phyloP scores from a whole-genome alignment of 495 filamentous ascomycete genomes.

The Pyrenula massariospora region DNA sequence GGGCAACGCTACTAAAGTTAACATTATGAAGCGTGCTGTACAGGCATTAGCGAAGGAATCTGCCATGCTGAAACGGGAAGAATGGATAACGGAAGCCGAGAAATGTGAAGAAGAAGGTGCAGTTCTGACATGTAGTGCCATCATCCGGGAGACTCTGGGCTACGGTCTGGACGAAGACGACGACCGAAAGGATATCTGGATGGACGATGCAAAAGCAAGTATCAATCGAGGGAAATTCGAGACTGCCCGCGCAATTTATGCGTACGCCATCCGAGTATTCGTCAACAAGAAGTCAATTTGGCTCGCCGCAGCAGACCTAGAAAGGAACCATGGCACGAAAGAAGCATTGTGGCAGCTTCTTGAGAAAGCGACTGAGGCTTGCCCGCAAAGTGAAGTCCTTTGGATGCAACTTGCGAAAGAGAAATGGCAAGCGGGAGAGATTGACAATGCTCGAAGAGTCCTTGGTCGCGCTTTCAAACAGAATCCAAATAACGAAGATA shows the following conservation, averaged over 20 bases:
- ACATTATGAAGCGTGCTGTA: slow-evolving; percentile 89
- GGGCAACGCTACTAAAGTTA: slow-evolving; percentile 58
- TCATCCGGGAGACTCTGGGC: slow-evolving; percentile 86
- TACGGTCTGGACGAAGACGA: slow-evolving; percentile 95
- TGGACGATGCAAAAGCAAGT: slow-evolving; percentile 76
- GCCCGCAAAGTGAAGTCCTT: slow-evolving; percentile 76
- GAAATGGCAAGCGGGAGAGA: slow-evolving; percentile 76
- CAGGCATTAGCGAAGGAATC: slow-evolving; percentile 83
- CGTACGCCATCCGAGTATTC: slow-evolving; percentile 81
- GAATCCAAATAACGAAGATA: slow-evolving; percentile 91
- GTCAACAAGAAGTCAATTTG: slow-evolving; percentile 71
- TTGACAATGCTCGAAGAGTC: slow-evolving; percentile 73
- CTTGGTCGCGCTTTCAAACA: slow-evolving; percentile 82
- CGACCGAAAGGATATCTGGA: slow-evolving; percentile 88
- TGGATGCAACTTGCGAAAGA: slow-evolving; percentile 96
- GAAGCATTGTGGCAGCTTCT: slow-evolving; percentile 75
- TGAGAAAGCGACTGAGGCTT: slow-evolving; percentile 88
- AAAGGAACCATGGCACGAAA: slow-evolving; percentile 78
- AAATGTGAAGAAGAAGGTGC: slow-evolving; percentile 90
- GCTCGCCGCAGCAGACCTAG: slow-evolving; percentile 81
- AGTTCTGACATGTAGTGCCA: slow-evolving; percentile 70
- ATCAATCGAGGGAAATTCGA: slow-evolving; percentile 71
- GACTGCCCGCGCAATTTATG: slow-evolving; percentile 86
- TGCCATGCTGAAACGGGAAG: slow-evolving; percentile 92
- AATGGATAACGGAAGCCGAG: slow-evolving; percentile 93